Evolutionary conservation across 169 alveolate genomes (phyloP).

Genomic region (Babesia ovis): DNA sequence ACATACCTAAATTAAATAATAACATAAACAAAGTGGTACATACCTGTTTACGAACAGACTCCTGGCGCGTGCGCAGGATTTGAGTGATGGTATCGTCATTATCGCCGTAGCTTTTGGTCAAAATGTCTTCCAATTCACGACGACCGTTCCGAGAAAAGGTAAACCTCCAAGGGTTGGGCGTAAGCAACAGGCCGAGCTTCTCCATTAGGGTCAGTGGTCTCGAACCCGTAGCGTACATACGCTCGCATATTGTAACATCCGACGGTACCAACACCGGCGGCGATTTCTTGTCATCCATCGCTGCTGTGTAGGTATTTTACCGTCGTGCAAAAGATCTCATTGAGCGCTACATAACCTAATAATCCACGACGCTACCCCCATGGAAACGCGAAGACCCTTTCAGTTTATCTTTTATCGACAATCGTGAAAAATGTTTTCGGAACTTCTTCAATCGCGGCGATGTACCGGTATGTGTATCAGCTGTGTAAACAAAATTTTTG

Average conservation of each 20-base stretch:
- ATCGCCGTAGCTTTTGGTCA: constrained; percentile 52
- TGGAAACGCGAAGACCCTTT: neutral
- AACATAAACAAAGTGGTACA: neutral
- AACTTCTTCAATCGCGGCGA: neutral
- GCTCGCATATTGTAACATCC: constrained; percentile 65
- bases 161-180: constrained; percentile 57
- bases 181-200: constrained; percentile 50
- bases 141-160: constrained; percentile 58
- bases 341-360: neutral
- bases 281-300: constrained; percentile 17
- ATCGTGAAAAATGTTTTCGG: neutral
- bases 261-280: constrained; percentile 68
- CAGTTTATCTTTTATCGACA: neutral
- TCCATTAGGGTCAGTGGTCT: constrained; percentile 51
- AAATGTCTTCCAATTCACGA: constrained; percentile 35
- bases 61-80: constrained; percentile 44
- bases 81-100: constrained; percentile 55
- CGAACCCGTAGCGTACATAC: constrained; percentile 58
- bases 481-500: neutral
- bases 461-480: constrained; percentile 18
- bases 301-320: neutral
- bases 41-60: constrained; percentile 54
- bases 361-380: constrained; percentile 14
- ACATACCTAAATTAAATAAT: constrained; percentile 19
- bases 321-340: neutral